Percentiles rank a stretch among this genome's conserved stretches.
phyloP scores from a whole-genome alignment of 345 rosid species.

The Euclidium syriacum region DNA sequence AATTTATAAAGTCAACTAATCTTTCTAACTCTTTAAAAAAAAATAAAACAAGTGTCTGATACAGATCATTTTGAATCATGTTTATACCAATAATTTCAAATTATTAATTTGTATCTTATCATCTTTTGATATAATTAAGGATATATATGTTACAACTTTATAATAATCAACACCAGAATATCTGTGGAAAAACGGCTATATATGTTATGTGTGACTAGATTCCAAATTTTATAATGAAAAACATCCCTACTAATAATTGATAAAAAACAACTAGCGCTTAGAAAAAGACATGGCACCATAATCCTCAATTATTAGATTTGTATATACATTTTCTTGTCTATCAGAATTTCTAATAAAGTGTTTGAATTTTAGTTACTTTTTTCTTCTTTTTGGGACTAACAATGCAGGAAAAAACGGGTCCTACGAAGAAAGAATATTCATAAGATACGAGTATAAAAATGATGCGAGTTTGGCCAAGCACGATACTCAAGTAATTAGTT shows the following conservation, averaged over 20 bases:
- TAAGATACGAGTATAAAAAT: slow-evolving; percentile 1
- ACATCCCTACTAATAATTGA: background rate
- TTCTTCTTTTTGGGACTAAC: background rate
- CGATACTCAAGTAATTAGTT: too few relatives aligned
- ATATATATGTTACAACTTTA: background rate
- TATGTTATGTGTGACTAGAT: background rate
- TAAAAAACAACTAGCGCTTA: background rate
- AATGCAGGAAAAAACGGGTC: background rate
- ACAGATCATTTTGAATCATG: background rate
- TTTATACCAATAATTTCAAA: background rate
- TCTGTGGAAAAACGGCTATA: background rate
- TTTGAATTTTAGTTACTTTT: background rate
- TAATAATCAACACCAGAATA: background rate
- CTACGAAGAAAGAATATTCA: background rate
- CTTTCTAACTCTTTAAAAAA: background rate
- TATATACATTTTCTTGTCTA: background rate
- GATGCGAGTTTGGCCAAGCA: too few relatives aligned
- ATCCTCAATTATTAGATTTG: background rate
- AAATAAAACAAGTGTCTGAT: background rate
- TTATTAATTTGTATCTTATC: background rate
- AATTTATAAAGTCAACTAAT: slow-evolving; percentile 1
- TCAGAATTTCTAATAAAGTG: background rate
- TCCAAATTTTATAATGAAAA: background rate
- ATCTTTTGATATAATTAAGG: background rate
- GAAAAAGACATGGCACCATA: slow-evolving; percentile 16